These are phyloP conservation scores for Cystobasidium sp. DNA, from an alignment of 1,284 basidiomycete species.

Conservation along the genomic window DNA sequence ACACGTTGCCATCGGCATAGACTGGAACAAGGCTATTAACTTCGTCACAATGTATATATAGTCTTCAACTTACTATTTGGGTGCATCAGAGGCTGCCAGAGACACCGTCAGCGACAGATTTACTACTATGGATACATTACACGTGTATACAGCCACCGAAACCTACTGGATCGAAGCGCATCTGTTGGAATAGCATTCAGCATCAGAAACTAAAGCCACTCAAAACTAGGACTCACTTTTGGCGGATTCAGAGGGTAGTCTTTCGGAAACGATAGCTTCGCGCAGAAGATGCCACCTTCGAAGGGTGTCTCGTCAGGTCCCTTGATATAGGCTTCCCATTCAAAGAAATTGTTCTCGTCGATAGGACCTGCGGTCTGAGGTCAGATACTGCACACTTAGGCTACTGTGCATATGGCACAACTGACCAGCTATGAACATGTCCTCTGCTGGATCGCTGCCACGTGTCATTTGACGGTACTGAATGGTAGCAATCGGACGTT, in stretches of 20 bases:
- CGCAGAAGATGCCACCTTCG: constrained; percentile 95
- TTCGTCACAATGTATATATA: constrained; percentile 8
- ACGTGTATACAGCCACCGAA: neutral
- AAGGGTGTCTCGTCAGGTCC: constrained; percentile 98
- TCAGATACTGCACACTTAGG: constrained; percentile 7
- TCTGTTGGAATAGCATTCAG: constrained; percentile 18
- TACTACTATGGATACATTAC: neutral
- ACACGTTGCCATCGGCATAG: constrained; percentile 93
- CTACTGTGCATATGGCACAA: constrained; percentile 1
- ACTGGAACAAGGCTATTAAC: constrained; percentile 61
- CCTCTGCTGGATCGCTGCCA: constrained; percentile 58
- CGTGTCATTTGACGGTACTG: constrained; percentile 82
- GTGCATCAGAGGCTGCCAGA: constrained; percentile 75
- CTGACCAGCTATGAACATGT: constrained; percentile 54
- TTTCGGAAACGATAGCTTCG: constrained; percentile 84
- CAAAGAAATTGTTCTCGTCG: constrained; percentile 93
- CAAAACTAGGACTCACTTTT: constrained; percentile 60
- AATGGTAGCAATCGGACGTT: neutral
- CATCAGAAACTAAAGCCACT: neutral
- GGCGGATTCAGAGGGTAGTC: constrained; percentile 95
- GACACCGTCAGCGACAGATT: neutral
- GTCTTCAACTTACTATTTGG: constrained; percentile 79
- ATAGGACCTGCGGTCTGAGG: constrained; percentile 69
- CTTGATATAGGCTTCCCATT: constrained; percentile 95
- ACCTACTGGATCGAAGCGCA: constrained; percentile 46